Percentiles rank a stretch among this genome's conserved stretches.
Evolutionary conservation across 768 basidiomycete genomes (phyloP).

Genomic region (Serendipita sp.): DNA sequence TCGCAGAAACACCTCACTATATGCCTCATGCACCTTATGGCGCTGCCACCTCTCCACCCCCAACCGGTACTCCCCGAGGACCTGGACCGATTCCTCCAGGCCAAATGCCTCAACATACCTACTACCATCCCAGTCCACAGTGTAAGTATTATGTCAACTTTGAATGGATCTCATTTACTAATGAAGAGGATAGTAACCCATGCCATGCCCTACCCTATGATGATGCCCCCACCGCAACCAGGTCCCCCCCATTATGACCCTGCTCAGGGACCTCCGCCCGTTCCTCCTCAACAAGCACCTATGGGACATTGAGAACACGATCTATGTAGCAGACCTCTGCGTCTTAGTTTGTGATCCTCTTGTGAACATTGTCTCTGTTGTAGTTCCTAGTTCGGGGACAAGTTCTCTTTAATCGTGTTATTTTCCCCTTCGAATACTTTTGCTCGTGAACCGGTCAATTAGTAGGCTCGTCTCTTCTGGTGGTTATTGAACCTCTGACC

Average conservation of each 20-base stretch:
- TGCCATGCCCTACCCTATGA: constrained; percentile 78
- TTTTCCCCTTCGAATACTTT: neutral
- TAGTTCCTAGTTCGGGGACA: constrained; percentile 3
- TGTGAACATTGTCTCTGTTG: constrained; percentile 5
- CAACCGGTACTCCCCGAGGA: constrained; percentile 52
- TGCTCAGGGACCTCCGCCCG: constrained; percentile 3
- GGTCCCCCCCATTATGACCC: constrained; percentile 19
- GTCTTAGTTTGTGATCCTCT: neutral
- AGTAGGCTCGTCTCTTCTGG: neutral
- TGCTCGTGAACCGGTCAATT: neutral
- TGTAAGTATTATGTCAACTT: constrained; percentile 29
- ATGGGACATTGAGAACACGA: constrained; percentile 7
- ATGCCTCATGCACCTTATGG: constrained; percentile 66
- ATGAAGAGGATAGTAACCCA: constrained; percentile 45
- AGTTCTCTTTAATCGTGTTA: neutral
- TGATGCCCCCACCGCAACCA: constrained; percentile 57
- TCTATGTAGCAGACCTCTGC: neutral
- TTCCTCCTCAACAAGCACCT: constrained; percentile 1
- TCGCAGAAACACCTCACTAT: constrained; percentile 51
- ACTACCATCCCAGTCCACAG: constrained; percentile 83
- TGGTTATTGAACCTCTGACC: neutral
- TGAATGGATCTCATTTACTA: constrained; percentile 17
- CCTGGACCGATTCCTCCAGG: constrained; percentile 86
- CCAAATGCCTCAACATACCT: constrained; percentile 72
- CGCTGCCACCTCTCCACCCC: constrained; percentile 50